Evolutionary conservation across 2,329 filamentous ascomycete species (phyloP).

Genomic region (Exserohilum turcica): DNA sequence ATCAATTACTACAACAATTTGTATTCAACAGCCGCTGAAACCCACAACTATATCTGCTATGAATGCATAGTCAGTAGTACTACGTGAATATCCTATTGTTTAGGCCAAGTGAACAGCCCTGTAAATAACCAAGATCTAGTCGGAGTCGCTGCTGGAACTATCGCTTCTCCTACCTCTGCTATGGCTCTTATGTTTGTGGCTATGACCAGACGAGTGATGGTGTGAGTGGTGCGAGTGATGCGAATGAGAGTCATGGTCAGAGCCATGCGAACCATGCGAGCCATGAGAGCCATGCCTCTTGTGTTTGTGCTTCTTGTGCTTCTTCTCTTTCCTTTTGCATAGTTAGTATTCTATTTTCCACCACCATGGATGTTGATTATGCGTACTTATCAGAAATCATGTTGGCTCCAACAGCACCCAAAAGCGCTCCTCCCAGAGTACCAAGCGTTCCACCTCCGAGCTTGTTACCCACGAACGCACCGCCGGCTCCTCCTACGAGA

Average conservation of each 20-base stretch:
- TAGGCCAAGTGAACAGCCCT: background rate
- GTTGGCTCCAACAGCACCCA: slow-evolving; percentile 63
- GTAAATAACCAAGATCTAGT: slow-evolving; percentile 24
- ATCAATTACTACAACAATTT: background rate
- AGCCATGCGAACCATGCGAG: slow-evolving; percentile 31
- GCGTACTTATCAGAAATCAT: slow-evolving; percentile 53
- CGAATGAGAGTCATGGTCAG: slow-evolving; percentile 34
- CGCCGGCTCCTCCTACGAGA: slow-evolving; percentile 59
- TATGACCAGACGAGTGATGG: slow-evolving; percentile 1
- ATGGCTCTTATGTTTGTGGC: slow-evolving; percentile 37
- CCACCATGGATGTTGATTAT: too few relatives aligned
- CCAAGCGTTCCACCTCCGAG: slow-evolving; percentile 59
- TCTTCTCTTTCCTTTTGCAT: slow-evolving; percentile 38
- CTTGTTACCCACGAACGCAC: slow-evolving; percentile 61
- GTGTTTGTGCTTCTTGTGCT: slow-evolving; percentile 40
- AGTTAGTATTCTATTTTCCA: too few relatives aligned
- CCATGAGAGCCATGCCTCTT: slow-evolving; percentile 17
- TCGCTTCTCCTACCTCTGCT: slow-evolving; percentile 40
- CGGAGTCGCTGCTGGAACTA: slow-evolving; percentile 43
- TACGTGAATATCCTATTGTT: background rate
- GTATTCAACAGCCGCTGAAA: background rate
- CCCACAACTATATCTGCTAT: background rate
- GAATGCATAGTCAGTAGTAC: background rate
- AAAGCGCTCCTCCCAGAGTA: slow-evolving; percentile 57
- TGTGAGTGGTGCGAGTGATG: slow-evolving; percentile 16